Evolutionary conservation across 306 rosid genomes (phyloP).

Genomic region (Vigna mungo): DNA sequence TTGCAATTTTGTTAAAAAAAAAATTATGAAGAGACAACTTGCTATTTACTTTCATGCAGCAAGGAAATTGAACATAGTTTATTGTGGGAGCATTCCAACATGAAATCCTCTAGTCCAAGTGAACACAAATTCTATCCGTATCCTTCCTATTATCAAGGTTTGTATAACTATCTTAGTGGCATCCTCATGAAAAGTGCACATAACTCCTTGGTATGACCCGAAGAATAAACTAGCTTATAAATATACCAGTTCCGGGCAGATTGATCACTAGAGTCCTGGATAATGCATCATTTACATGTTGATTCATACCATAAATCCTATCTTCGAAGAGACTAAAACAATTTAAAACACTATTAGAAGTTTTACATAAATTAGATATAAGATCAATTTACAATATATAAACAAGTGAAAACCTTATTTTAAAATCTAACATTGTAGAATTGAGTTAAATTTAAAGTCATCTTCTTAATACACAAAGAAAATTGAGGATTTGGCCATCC

Average conservation of each 20-base stretch:
- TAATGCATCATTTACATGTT: neutral
- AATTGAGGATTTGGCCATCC: neutral
- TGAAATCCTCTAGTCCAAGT: neutral
- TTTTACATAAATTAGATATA: too few species aligned
- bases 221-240: neutral
- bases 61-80: constrained; percentile 14
- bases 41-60: neutral
- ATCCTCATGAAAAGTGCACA: neutral
- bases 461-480: neutral
- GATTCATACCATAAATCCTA: neutral
- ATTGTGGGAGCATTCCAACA: neutral
- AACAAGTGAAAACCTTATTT: rapidly evolving
- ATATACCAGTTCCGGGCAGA: neutral
- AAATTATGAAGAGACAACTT: neutral
- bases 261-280: constrained; percentile 7
- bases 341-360: neutral
- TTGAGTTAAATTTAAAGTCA: too few species aligned
- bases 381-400: too few species aligned
- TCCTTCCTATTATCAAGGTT: neutral
- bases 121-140: constrained; percentile 9
- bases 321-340: neutral
- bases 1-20: too few species aligned
- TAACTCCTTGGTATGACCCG: neutral
- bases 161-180: neutral
- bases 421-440: too few species aligned